Base-by-base conservation (phyloP, 331 rosid genomes). In the Rhamnella rubrinervis region DNA sequence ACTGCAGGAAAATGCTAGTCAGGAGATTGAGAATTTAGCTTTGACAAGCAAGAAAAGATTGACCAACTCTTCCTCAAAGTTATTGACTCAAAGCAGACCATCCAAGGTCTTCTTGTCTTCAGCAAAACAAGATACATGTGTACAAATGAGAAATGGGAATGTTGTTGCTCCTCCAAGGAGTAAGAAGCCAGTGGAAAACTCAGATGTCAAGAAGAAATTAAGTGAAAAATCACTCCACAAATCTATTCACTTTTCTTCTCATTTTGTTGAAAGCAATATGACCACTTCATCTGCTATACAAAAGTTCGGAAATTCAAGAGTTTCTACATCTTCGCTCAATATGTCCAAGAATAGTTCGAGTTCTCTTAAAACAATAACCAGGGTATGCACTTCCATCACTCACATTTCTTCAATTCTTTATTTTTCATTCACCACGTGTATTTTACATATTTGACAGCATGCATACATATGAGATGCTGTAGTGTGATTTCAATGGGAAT, bases 191-290 rank as follows among this genome's bases (percentile, higher is more conserved):
- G 66, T 59, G 59, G 78, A 70, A 71, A 81, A 67, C 41, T 40
- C 63, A 40, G 61, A 59, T 63, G 85, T 75, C 59, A 81, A 66
- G 74, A 82, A 67, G 82, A 70, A 73, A 23, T 49, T 65, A 40
- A 44, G 70, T 66, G 72, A 66, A 44, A 77, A 75, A 57, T 80
- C 91, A 60, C 81, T 81, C 41, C 79, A 78, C 71, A 77, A 66
- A 88, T 85, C 97, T 13, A 61, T 71, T 50, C 72, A 82, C 47
- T 77, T 85, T 63, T 70, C 82, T 47, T 73, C 87, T 53, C 49
- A 64, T 14, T n/a, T 67, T 17, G 58, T 70, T 65, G 68, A 82
- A 72, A 67, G 75, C 55, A 78, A 75, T 57, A 83, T 82, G 68
- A 77, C 66, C 49, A 55, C 67, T 59, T 55, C 77, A 55, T 65